These are phyloP conservation scores for Leucosporidium scottii DNA, from an alignment of 768 basidiomycete genomes.

Conservation along the genomic window DNA sequence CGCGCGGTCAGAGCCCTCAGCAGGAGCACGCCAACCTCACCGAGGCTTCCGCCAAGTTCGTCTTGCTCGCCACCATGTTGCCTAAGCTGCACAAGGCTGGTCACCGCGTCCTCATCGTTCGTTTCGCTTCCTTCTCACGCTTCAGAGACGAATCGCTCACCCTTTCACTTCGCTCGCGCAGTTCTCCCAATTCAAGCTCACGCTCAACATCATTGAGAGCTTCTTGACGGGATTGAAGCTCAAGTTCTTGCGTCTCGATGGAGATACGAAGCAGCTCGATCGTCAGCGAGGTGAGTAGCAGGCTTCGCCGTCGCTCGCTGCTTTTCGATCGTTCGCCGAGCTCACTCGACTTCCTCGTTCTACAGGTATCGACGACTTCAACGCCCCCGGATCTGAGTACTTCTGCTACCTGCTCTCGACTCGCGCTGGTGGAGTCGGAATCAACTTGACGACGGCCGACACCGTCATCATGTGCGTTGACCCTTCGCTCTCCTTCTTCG, in stretches of 20 bases:
- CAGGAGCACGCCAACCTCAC: constrained; percentile 27
- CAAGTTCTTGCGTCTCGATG: constrained; percentile 51
- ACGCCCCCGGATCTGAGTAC: constrained; percentile 72
- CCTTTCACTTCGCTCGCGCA: neutral
- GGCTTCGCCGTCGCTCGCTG: constrained; percentile 49
- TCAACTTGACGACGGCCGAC: constrained; percentile 87
- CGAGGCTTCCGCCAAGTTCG: constrained; percentile 56
- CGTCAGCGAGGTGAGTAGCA: constrained; percentile 52
- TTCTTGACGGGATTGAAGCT: constrained; percentile 73
- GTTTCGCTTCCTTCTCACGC: neutral
- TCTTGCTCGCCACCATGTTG: constrained; percentile 68
- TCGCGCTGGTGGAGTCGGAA: constrained; percentile 75
- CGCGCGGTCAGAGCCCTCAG: constrained; percentile 2
- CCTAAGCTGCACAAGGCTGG: constrained; percentile 86
- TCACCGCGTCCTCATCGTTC: constrained; percentile 72
- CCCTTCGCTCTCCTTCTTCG: fast-evolving
- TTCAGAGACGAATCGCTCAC: too few relatives aligned
- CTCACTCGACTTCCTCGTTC: constrained; percentile 69
- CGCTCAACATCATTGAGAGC: constrained; percentile 95
- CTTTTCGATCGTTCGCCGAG: constrained; percentile 57
- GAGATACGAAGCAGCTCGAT: constrained; percentile 71
- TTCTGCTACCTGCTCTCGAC: constrained; percentile 76
- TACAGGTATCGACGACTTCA: constrained; percentile 89
- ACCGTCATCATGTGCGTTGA: constrained; percentile 64
- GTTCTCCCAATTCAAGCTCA: constrained; percentile 82